Evolutionary conservation across 2,329 filamentous ascomycete genomes (phyloP).

Genomic region (Furcasterigmium sp.): DNA sequence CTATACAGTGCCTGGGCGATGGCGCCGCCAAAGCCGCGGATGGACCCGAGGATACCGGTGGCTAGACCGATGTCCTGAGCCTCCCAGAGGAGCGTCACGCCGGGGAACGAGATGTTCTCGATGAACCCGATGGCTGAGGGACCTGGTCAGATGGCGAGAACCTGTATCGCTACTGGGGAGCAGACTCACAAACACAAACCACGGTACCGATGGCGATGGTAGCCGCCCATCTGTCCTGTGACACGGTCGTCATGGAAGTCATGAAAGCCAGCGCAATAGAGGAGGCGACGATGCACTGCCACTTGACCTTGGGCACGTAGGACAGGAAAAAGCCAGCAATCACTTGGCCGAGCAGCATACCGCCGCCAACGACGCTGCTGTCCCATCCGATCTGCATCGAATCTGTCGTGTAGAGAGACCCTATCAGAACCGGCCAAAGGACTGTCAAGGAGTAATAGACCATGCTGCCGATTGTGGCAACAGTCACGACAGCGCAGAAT

Average conservation of each 20-base stretch:
- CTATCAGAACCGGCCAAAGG: slow-evolving; percentile 38
- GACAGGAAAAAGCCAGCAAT: slow-evolving; percentile 28
- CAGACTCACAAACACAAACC: slow-evolving; percentile 15
- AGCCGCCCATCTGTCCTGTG: slow-evolving; percentile 18
- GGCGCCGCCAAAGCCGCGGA: slow-evolving; percentile 35
- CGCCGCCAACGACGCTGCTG: slow-evolving; percentile 33
- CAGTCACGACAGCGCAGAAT: slow-evolving; percentile 31
- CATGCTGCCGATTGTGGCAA: slow-evolving; percentile 34
- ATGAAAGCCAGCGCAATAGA: slow-evolving; percentile 24
- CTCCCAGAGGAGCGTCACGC: slow-evolving; percentile 38
- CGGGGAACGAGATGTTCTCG: slow-evolving; percentile 34
- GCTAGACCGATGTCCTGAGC: slow-evolving; percentile 40
- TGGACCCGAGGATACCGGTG: slow-evolving; percentile 37
- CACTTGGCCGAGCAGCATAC: slow-evolving; percentile 32
- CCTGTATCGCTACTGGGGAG: no score
- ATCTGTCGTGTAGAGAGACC: slow-evolving; percentile 32
- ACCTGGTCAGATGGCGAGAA: slow-evolving; percentile 3
- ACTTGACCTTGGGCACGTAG: slow-evolving; percentile 29
- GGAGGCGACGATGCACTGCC: slow-evolving; percentile 25
- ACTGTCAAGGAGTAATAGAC: slow-evolving; percentile 38
- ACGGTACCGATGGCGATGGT: slow-evolving; percentile 27
- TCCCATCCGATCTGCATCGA: slow-evolving; percentile 33
- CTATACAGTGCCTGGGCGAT: slow-evolving; percentile 29
- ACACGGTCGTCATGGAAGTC: slow-evolving; percentile 23
- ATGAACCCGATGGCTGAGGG: slow-evolving; percentile 27